Evolutionary conservation across 2,329 filamentous ascomycete genomes (phyloP).

Genomic region (Monilinia polystroma): DNA sequence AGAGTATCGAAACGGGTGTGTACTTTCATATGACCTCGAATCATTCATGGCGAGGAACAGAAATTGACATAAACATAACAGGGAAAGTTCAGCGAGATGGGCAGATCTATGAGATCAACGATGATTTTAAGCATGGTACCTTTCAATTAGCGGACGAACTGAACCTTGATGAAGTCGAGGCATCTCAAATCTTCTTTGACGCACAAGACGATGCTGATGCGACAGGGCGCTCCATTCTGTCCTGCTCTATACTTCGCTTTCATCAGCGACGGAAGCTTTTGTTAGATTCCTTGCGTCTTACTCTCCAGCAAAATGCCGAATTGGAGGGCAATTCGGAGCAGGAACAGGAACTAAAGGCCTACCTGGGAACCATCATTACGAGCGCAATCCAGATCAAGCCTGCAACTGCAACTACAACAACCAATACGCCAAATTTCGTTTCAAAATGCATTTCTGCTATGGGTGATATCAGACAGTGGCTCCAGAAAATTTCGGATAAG

Average conservation of each 20-base stretch:
- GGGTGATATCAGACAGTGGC: conserved; percentile 72
- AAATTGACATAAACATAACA: conserved; percentile 42
- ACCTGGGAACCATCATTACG: conserved; percentile 49
- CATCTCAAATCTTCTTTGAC: conserved; percentile 72
- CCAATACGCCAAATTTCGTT: conserved; percentile 55
- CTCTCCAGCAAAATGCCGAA: conserved; percentile 59
- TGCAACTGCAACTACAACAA: conserved; percentile 42
- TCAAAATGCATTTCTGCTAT: conserved; percentile 75
- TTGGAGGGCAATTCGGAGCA: conserved; percentile 44
- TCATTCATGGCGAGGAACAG: not conserved
- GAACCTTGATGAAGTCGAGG: conserved; percentile 84
- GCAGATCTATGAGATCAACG: conserved; percentile 76
- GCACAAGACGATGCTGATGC: conserved; percentile 67
- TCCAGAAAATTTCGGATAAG: conserved; percentile 74
- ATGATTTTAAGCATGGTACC: conserved; percentile 80
- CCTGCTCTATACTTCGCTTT: conserved; percentile 81
- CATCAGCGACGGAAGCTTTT: conserved; percentile 82
- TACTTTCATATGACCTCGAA: conserved; percentile 19
- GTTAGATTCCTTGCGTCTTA: conserved; percentile 78
- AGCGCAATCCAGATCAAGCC: not conserved
- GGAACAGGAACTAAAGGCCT: conserved; percentile 52
- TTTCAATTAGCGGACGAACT: conserved; percentile 83
- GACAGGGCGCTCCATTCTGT: conserved; percentile 70
- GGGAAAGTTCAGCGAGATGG: conserved; percentile 74
- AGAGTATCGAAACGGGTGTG: conserved; percentile 65